Base-by-base conservation (phyloP, 805 yeast genomes). In the Blastobotrys parvus region DNA sequence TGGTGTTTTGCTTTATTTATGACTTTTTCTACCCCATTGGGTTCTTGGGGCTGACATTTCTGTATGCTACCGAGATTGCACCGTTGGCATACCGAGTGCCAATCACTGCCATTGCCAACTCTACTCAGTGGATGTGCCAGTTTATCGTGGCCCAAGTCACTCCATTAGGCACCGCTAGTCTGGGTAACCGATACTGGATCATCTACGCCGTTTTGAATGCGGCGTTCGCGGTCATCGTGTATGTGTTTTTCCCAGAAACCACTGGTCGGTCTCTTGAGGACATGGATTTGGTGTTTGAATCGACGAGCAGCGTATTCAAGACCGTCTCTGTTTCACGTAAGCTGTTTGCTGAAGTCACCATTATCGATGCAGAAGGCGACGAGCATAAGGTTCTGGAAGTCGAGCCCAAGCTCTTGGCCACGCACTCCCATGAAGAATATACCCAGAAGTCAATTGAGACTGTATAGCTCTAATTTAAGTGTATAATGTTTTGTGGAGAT, bases 111-210 rank as follows among this genome's bases (percentile, higher is more conserved):
- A 61, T 77, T 20, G 73, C 81, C 10, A 77, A 82, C 6, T 76
- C 80, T 43, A 67, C 75, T 43, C 78, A 78, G 60, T 80, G 85
- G 84, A 60, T 72, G 19, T 70, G 70, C 51, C 78, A 78, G 58
- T 80, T 78, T 52, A 67, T 77, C 45, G 78, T 80, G 33, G 84
- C 78, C 35, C 74, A 78, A 75, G 72, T 78, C 47, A 76, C 82
- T 1, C 86, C 85, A 15, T 67, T 72, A 32, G 64, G 69, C 58
- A 57, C 55, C 55, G 54, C 44, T 49, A 47, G 35, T 46, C 58
- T 45, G 68, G 70, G 44, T 78, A 80, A 72, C 80, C 80, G 46
- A 15, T 31, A 31, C n/a, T 81, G 78, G 53, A 60, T 77, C n/a
- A 71, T 81, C 52, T 80, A 76, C 59, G 77, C 80, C 30, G 63